Base-by-base conservation (phyloP, 306 rosid genomes). In the Rosa persica region DNA sequence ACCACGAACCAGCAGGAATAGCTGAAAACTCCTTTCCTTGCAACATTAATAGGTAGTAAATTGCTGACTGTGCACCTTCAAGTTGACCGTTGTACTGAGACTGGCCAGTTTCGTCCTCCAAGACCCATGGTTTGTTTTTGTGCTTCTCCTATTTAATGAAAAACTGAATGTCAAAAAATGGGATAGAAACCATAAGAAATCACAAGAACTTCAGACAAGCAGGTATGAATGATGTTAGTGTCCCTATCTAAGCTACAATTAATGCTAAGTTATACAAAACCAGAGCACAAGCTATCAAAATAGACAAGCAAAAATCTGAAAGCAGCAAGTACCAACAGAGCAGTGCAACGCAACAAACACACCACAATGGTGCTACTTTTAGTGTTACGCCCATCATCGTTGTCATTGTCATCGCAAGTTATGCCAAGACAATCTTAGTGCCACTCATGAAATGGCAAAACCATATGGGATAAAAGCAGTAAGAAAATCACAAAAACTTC, bases 1-100 rank as follows among this genome's bases (percentile, higher is more conserved):
- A 92, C 98, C 98, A 95, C 72, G 98, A 95, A 78, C 96, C 98
- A 73, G 98, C 97, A 67, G 98, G 98, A 85, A 93, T 91, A 77
- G 98, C 98, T 65, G 91, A 84, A 86, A 95, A 91, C 81, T 92
- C 98, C 85, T 95, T 93, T 83, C 85, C 91, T 84, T 93, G 98
- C 90, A 78, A 69, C 89, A 95, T 87, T 36, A 95, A 84, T 71
- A 95, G 82, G 86, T 95, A 95, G 77, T 95, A 95, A 12, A 97
- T 89, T 76, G 98, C 96, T 30, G 96, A 89, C 80, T 95, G 99
- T 68, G 98, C 89, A 60, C 99, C 97, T 85, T 93, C 99, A 30
- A 93, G 91, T n/a, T 89, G 96, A 82, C 98, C 99, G 58, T 91
- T 95, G 84, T 51, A 93, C 85, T 93, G 99, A 72, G 76, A 87